phyloP scores from a whole-genome alignment of 2,329 filamentous ascomycete genomes.

The Mycosphaerella sp. region DNA sequence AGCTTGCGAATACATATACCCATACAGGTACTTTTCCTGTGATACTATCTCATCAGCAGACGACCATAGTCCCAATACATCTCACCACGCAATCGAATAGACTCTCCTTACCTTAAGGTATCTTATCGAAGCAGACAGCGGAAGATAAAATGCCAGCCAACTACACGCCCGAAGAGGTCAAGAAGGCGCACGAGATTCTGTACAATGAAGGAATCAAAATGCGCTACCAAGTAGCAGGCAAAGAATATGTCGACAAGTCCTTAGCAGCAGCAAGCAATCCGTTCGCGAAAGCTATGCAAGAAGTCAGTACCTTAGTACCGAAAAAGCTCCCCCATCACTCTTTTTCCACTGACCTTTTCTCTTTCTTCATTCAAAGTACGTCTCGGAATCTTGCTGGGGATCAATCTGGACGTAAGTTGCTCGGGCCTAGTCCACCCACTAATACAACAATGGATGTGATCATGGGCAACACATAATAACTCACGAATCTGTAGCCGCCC shows the following conservation, averaged over 20 bases:
- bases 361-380: slow-evolving; percentile 25
- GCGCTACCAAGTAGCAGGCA: slow-evolving; percentile 55
- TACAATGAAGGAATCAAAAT: slow-evolving; percentile 57
- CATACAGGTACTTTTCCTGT: slow-evolving; percentile 1
- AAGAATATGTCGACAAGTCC: slow-evolving; percentile 54
- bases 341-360: not conserved
- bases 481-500: no score
- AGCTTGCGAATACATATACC: no score
- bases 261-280: slow-evolving; percentile 51
- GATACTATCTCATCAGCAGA: not conserved
- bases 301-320: slow-evolving; percentile 45
- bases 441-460: no score
- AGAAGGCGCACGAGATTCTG: slow-evolving; percentile 47
- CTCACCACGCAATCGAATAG: no score
- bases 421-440: no score
- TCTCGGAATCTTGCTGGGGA: slow-evolving; percentile 61
- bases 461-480: no score
- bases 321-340: not conserved
- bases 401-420: slow-evolving; percentile 51
- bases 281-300: slow-evolving; percentile 57
- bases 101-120: no score
- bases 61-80: not conserved
- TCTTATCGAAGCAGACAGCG: not conserved
- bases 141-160: slow-evolving; percentile 19
- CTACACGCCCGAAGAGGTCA: slow-evolving; percentile 29